Conservation (phyloP, 176 grass and related monocot genomes). For the Bonia amplexicaulis region DNA sequence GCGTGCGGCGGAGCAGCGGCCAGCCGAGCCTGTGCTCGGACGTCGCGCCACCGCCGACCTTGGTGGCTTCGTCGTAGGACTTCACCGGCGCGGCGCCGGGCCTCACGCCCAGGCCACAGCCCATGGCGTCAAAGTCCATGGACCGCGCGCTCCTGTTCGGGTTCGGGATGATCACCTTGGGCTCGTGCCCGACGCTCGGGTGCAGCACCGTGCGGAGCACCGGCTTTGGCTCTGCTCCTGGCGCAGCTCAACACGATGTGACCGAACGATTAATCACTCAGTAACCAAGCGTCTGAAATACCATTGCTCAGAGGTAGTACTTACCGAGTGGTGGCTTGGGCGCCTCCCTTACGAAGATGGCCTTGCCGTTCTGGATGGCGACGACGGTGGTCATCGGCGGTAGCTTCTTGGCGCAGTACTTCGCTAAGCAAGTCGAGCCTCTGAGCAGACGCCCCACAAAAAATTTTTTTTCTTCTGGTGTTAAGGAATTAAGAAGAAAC, state of each 20-base stretch:
- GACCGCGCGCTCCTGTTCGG: slow-evolving; percentile 47
- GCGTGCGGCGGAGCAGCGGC: slow-evolving; percentile 63
- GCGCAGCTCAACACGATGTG: neutral
- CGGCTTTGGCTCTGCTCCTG: slow-evolving; percentile 64
- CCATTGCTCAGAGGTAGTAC: neutral
- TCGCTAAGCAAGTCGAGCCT: slow-evolving; percentile 60
- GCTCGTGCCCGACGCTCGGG: slow-evolving; percentile 63
- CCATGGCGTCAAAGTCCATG: slow-evolving; percentile 34
- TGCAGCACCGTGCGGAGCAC: slow-evolving; percentile 63
- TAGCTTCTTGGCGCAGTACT: slow-evolving; percentile 90
- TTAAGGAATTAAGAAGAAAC: slow-evolving; percentile 12
- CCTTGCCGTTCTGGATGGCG: slow-evolving; percentile 73
- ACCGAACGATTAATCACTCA: slow-evolving; percentile 13
- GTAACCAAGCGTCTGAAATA: neutral
- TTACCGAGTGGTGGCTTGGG: slow-evolving; percentile 52
- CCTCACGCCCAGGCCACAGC: neutral
- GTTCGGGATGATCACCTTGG: slow-evolving; percentile 67
- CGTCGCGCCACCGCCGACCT: neutral
- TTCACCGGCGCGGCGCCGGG: neutral
- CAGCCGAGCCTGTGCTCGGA: slow-evolving; percentile 65
- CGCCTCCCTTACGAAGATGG: slow-evolving; percentile 62
- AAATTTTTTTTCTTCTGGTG: neutral
- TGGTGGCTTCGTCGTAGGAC: neutral
- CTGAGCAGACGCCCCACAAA: slow-evolving; percentile 28
- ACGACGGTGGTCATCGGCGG: slow-evolving; percentile 70